Evolutionary conservation across 495 filamentous ascomycete genomes (phyloP).

Genomic region (Talaromyces trachyspermus): DNA sequence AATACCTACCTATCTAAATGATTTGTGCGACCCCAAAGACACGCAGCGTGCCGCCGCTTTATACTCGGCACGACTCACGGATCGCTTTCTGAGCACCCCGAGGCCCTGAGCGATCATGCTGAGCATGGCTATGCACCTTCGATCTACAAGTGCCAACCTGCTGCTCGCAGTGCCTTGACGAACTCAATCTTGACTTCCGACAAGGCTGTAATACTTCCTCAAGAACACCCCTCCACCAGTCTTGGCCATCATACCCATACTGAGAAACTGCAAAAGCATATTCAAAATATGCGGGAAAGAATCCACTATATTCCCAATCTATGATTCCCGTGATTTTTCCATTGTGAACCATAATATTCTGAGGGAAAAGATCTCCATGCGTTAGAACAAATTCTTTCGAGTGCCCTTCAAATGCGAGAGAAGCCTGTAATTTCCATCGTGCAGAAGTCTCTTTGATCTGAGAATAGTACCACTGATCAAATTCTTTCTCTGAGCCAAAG

Average conservation of each 20-base stretch:
- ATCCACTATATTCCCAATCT: conserved; percentile 41
- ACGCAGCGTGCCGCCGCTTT: too few relatives aligned
- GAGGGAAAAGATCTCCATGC: conserved; percentile 48
- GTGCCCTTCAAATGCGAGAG: conserved; percentile 3
- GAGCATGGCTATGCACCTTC: too few relatives aligned
- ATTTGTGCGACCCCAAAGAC: too few relatives aligned
- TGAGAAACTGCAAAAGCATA: conserved; percentile 9
- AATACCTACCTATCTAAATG: too few relatives aligned
- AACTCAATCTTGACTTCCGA: background rate
- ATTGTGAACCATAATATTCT: conserved; percentile 46
- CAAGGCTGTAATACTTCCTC: conserved; percentile 12
- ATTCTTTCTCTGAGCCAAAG: conserved; percentile 11
- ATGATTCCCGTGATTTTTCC: conserved; percentile 40
- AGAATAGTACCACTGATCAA: conserved; percentile 10
- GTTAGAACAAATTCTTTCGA: conserved; percentile 30
- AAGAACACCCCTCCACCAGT: conserved; percentile 12
- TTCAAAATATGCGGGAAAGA: conserved; percentile 14
- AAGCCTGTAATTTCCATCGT: conserved; percentile 7
- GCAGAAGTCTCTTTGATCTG: background rate
- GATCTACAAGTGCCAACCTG: too few relatives aligned
- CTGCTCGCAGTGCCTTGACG: too few relatives aligned
- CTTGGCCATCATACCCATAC: conserved; percentile 7
- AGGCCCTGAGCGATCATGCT: too few relatives aligned
- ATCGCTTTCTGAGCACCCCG: too few relatives aligned
- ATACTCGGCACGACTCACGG: too few relatives aligned